phyloP scores from a whole-genome alignment of 768 basidiomycete genomes.

The Crassisporium funariophilum region DNA sequence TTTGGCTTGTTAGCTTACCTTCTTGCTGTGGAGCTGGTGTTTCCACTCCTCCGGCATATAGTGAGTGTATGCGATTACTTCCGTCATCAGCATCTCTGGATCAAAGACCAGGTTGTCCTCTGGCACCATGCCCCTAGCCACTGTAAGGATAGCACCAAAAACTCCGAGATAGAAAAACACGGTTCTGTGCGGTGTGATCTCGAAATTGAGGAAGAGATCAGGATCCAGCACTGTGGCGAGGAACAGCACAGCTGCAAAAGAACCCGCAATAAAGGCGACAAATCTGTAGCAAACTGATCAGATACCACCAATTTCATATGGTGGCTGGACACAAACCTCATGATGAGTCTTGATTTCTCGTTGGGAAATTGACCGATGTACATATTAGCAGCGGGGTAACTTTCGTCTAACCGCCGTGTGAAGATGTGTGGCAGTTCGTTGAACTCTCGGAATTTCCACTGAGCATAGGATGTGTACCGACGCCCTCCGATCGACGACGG shows the following conservation, averaged over 20 bases:
- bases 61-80: conserved; percentile 92
- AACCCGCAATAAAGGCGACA: conserved; percentile 93
- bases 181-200: conserved; percentile 91
- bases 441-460: conserved; percentile 99
- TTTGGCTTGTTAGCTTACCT: too few species aligned
- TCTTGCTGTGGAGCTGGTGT: conserved; percentile 83
- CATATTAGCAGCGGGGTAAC: conserved; percentile 87
- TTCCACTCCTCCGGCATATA: conserved; percentile 97
- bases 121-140: conserved; percentile 93
- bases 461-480: conserved; percentile 90
- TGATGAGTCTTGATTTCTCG: conserved; percentile 84
- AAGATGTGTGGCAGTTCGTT: conserved; percentile 97
- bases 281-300: too few species aligned
- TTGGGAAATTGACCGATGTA: conserved; percentile 99
- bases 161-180: conserved; percentile 91
- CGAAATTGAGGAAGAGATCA: conserved; percentile 90
- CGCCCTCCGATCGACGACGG: conserved; percentile 93
- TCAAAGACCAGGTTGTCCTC: conserved; percentile 94
- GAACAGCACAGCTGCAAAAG: conserved; percentile 93
- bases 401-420: conserved; percentile 80
- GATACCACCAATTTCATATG: too few species aligned
- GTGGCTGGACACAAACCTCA: conserved; percentile 63
- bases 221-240: conserved; percentile 92
- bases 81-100: conserved; percentile 89
- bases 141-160: conserved; percentile 86